Evolutionary conservation across 2,329 filamentous ascomycete species (phyloP), one percentile per base, ranked within the genome.

Genomic region (Samsoniella hepiali): DNA sequence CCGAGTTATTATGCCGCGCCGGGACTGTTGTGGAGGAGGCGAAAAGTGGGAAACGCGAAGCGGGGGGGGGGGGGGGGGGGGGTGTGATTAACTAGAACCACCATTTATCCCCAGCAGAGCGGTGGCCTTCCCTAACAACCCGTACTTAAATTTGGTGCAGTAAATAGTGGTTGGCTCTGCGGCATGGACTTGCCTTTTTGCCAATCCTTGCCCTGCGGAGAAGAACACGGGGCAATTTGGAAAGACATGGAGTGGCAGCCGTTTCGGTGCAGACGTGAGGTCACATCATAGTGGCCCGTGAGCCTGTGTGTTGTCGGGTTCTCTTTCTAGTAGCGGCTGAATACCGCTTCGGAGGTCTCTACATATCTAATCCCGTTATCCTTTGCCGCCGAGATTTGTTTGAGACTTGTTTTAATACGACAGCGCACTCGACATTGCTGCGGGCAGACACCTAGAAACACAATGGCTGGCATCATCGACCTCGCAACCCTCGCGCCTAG

Each of bases 401-500:
- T 22, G 22, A 22, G 22, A 22, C 34, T 47, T 11, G 15, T n/a
- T 32, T 17, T 17, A 27, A 15, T 44, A 8, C 17, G 8, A 22
- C 42, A 11, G 15, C 8, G 13, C 8, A 27, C 11, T 40, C 3
- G 42, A 60, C 44, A 8, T 31, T 57, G 44, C 27, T 49, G 27
- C 29, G 44, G 58, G 1, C 13, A 4, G 29, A 44, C 58, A 9
- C 5, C 49, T 27, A 3, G 13, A 13, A 40, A 22, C 38, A 60
- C 50, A 66, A 72, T 73, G 69, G 67, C 68, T 45, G 61, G 70
- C 44, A 63, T 67, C 51, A 65, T 71, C 54, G 68, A 68, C 34
- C 68, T 75, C 49, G 66, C 70, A 29, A 68, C 68, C 54, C 65
- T 74, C 51, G 69, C 72, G 27, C 65, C 72, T 31, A 70, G 73